Percentiles rank a stretch among this genome's conserved stretches.
Conservation (phyloP, 2,329 filamentous ascomycete genomes). For the Neonectria neomacrospora region DNA sequence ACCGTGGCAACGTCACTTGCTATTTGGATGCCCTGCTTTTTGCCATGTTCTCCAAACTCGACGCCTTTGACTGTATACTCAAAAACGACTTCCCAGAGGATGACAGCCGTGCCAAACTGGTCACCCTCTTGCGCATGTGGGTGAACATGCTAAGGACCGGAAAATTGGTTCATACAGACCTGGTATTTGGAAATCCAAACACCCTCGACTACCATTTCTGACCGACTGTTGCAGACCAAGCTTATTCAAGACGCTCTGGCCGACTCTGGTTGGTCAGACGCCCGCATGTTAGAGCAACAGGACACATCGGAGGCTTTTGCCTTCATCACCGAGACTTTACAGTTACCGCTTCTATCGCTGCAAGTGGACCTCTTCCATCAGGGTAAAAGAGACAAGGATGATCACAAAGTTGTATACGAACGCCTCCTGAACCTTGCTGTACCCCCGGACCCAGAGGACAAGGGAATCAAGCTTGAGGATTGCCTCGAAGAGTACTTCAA, state of each 20-base stretch:
- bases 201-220: not conserved
- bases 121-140: conserved; percentile 85
- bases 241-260: conserved; percentile 84
- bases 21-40: conserved; percentile 93
- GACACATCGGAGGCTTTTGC: conserved; percentile 96
- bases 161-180: conserved; percentile 83
- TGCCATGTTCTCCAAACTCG: conserved; percentile 92
- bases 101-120: conserved; percentile 75
- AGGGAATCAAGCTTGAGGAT: conserved; percentile 83
- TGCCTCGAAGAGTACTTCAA: conserved; percentile 97
- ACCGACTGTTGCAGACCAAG: conserved; percentile 69
- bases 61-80: conserved; percentile 92
- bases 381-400: conserved; percentile 84
- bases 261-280: conserved; percentile 90
- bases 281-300: conserved; percentile 81
- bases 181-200: conserved; percentile 63
- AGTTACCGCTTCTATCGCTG: conserved; percentile 86
- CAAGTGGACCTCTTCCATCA: conserved; percentile 97
- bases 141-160: conserved; percentile 91
- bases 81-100: conserved; percentile 78
- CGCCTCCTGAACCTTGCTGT: conserved; percentile 90
- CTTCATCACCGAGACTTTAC: conserved; percentile 90
- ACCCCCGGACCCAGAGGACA: conserved; percentile 77
- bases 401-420: conserved; percentile 96
- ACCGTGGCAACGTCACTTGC: conserved; percentile 89